phyloP scores from a whole-genome alignment of 441 rosid genomes.

The Mallotus repandus region DNA sequence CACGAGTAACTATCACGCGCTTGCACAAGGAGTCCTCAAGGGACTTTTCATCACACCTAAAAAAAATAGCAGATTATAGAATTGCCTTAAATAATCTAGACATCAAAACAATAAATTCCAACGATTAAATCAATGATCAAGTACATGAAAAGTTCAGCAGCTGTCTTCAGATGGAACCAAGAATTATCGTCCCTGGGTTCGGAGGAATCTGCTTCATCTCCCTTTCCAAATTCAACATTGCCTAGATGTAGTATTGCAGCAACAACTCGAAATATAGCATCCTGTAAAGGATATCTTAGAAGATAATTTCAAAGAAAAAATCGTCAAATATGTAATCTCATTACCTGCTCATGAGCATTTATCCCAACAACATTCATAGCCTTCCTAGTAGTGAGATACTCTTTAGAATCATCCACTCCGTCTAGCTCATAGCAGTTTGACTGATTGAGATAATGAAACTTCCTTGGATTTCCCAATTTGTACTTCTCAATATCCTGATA shows the following conservation, averaged over 20 bases:
- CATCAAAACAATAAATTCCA: conserved; percentile 6
- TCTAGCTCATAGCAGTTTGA: conserved; percentile 62
- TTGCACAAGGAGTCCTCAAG: conserved; percentile 87
- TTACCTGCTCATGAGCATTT: conserved; percentile 68
- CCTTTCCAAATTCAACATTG: conserved; percentile 78
- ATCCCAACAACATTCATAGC: conserved; percentile 93
- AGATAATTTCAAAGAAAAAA: conserved; percentile 16
- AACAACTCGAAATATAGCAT: conserved; percentile 85
- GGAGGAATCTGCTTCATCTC: conserved; percentile 74
- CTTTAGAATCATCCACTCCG: conserved; percentile 66
- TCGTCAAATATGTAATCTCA: conserved; percentile 17
- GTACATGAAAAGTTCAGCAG: conserved; percentile 91
- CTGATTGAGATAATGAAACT: conserved; percentile 81
- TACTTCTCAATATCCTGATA: conserved; percentile 40
- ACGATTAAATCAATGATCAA: conserved; percentile 5
- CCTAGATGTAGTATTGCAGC: conserved; percentile 98
- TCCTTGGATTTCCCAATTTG: conserved; percentile 62
- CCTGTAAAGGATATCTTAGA: conserved; percentile 46
- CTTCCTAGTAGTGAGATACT: conserved; percentile 66
- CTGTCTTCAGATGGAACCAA: conserved; percentile 64
- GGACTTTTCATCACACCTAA: conserved; percentile 84
- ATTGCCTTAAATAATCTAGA: conserved; percentile 19
- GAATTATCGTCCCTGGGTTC: conserved; percentile 81
- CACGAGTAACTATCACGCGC: conserved; percentile 95
- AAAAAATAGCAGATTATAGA: conserved; percentile 26